Evolutionary conservation across 2,329 filamentous ascomycete species (phyloP).

Genomic region (Nemania diffusa): DNA sequence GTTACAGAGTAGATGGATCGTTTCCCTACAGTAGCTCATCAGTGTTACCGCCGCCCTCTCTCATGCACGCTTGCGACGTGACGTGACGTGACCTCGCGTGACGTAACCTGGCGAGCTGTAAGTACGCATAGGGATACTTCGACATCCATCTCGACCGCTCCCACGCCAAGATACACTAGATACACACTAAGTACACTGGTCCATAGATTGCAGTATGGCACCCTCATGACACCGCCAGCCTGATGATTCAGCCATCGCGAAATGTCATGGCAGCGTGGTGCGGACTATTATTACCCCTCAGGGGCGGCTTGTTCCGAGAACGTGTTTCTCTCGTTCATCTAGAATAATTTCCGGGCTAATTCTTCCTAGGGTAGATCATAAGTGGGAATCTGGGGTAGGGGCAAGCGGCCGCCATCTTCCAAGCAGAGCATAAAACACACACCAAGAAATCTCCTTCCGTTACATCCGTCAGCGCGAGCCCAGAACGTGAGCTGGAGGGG

Average conservation of each 20-base stretch:
- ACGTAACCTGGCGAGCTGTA: constrained; percentile 11
- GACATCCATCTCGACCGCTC: constrained; percentile 2
- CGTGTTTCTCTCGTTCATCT: constrained; percentile 31
- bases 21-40: constrained; percentile 2
- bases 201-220: constrained; percentile 9
- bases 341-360: constrained; percentile 39
- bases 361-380: constrained; percentile 34
- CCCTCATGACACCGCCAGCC: constrained; percentile 9
- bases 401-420: constrained; percentile 2
- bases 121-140: too few species aligned
- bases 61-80: constrained; percentile 22
- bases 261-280: neutral
- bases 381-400: constrained; percentile 35
- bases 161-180: constrained; percentile 11
- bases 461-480: constrained; percentile 35
- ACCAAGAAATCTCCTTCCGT: constrained; percentile 18
- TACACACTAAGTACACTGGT: neutral
- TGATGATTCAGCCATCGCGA: constrained; percentile 8
- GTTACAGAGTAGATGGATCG: neutral
- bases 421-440: constrained; percentile 3
- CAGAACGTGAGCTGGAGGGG: constrained; percentile 12
- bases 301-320: constrained; percentile 32
- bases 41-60: constrained; percentile 9
- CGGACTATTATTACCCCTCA: constrained; percentile 26
- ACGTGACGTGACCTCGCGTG: constrained; percentile 2